phyloP scores from a whole-genome alignment of 352 stramenopile species.

The Phytophthora colocasiae region DNA sequence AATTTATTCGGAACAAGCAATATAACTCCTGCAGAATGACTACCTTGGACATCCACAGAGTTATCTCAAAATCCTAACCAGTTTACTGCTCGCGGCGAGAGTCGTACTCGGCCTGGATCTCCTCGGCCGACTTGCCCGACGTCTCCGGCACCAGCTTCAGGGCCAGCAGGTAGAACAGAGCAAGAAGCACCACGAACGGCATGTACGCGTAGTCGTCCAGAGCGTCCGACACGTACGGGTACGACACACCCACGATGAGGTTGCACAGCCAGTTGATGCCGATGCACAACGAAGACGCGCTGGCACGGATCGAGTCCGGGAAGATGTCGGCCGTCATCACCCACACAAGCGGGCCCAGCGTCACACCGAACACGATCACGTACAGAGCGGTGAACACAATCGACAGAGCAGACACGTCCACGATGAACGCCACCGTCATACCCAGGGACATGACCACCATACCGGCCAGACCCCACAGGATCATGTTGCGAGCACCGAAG shows the following conservation, averaged over 20 bases:
- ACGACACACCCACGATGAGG: neutral
- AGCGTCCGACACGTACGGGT: neutral
- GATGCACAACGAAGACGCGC: too few species aligned
- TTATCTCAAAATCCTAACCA: neutral
- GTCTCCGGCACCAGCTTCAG: neutral
- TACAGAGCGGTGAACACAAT: neutral
- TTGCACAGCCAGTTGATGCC: neutral
- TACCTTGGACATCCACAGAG: too few species aligned
- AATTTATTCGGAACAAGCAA: too few species aligned
- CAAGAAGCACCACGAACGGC: neutral
- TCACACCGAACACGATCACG: neutral
- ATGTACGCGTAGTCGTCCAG: neutral
- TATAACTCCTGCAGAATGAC: too few species aligned
- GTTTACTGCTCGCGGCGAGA: neutral
- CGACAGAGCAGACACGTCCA: neutral
- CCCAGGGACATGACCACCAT: neutral
- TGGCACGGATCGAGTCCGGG: too few species aligned
- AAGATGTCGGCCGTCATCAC: neutral
- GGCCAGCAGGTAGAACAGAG: neutral
- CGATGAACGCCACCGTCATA: neutral
- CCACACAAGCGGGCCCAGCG: neutral
- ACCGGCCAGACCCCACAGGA: neutral
- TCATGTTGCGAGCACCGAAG: neutral
- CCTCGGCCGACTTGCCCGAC: neutral
- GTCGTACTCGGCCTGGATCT: slow-evolving; percentile 1